phyloP scores from a whole-genome alignment of 495 filamentous ascomycete genomes.

The Tuber indicum region DNA sequence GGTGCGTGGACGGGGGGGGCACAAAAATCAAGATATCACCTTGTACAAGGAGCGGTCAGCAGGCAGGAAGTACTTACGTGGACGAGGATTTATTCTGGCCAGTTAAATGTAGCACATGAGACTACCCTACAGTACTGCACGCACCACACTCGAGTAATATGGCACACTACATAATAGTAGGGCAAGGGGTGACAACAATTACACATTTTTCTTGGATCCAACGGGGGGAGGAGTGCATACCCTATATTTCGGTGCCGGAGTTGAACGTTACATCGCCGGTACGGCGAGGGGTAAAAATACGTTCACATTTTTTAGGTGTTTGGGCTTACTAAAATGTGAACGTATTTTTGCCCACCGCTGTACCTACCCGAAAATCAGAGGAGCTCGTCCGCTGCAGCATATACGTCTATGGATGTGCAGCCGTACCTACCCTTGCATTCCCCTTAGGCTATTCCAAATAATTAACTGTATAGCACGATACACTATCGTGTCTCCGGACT shows the following conservation, averaged over 20 bases:
- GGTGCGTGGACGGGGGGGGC: not conserved
- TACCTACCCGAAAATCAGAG: not conserved
- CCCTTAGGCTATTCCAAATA: not conserved
- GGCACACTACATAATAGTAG: not conserved
- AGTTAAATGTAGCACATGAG: not conserved
- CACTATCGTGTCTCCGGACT: no score
- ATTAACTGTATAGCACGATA: not conserved
- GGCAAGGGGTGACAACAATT: not conserved
- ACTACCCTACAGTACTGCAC: not conserved
- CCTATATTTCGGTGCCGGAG: not conserved
- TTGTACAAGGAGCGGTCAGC: not conserved
- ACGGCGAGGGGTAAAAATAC: no score
- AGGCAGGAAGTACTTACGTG: not conserved
- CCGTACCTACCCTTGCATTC: not conserved
- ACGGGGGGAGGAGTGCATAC: not conserved
- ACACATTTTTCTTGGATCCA: not conserved
- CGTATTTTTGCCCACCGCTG: no score
- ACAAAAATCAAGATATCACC: not conserved
- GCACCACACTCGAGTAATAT: not conserved
- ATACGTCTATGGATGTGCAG: not conserved
- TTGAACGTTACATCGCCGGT: not conserved
- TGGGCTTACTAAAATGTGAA: no score
- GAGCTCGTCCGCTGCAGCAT: not conserved
- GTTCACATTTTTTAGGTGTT: no score
- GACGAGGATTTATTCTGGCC: not conserved